Percentiles rank a stretch among this genome's conserved stretches.
Conservation (phyloP, 805 yeast genomes). For the Sungouiozyma ichnusensis region DNA sequence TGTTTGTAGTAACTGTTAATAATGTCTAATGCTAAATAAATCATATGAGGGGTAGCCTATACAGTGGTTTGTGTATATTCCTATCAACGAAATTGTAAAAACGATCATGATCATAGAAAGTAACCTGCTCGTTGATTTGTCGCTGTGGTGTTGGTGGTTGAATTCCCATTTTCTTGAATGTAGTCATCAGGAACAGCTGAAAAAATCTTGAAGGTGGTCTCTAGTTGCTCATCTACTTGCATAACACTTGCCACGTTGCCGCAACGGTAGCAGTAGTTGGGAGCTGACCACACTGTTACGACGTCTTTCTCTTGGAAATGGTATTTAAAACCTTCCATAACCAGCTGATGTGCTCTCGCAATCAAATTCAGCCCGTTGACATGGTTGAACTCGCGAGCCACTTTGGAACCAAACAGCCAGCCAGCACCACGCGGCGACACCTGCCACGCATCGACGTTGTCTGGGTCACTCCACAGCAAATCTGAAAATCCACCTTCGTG, state of each 20-base stretch:
- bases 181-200: slow-evolving; percentile 88
- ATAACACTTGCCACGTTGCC: slow-evolving; percentile 97
- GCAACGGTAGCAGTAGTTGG: slow-evolving; percentile 93
- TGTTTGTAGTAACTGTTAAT: no score
- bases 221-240: slow-evolving; percentile 82
- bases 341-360: slow-evolving; percentile 95
- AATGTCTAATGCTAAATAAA: neutral
- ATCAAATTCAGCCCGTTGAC: slow-evolving; percentile 80
- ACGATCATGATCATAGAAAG: slow-evolving; percentile 16
- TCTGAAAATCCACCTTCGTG: slow-evolving; percentile 99
- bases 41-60: neutral
- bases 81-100: neutral
- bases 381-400: slow-evolving; percentile 91
- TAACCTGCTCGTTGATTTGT: slow-evolving; percentile 29
- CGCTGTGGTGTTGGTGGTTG: slow-evolving; percentile 14
- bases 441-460: slow-evolving; percentile 96
- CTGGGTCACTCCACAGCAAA: slow-evolving; percentile 96
- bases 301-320: slow-evolving; percentile 95
- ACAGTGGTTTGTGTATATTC: neutral
- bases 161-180: slow-evolving; percentile 18
- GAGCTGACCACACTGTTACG: slow-evolving; percentile 97
- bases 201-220: slow-evolving; percentile 86
- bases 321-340: slow-evolving; percentile 96
- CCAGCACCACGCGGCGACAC: slow-evolving; percentile 98
- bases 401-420: slow-evolving; percentile 91